Evolutionary conservation across 352 stramenopile species (phyloP), one percentile per base, ranked within the genome.

Genomic region (Globisporangium nodosum): DNA sequence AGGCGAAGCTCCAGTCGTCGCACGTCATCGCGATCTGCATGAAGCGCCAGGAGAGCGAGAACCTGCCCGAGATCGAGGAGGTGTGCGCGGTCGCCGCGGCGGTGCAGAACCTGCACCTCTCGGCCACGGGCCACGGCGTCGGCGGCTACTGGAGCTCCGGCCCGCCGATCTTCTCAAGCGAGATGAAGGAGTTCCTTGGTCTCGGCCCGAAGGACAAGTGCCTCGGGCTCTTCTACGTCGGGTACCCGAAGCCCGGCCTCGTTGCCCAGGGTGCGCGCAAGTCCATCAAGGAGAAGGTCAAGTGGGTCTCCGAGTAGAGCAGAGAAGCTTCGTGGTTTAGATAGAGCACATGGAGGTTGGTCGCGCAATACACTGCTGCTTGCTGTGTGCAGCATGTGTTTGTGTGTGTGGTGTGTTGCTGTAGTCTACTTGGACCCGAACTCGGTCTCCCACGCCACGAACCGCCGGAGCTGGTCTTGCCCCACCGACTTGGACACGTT

Each of bases 71-170:
- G 62, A 73, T 87, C 61, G 85, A 94, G 68, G 85, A 94, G 56
- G 68, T 94, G 37, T 86, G 76, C 53, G 68, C 83, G 0, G 76
- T 88, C 9, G 85, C 85, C 7, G 88, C 73, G 35, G 85, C 85
- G 16, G 83, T 94, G 53, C 83, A 94, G 63, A 94, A 94, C 71
- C 83, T 94, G 74, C 85, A 94, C 64, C 60, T 94, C 5, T 65
- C 76, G 39, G 85, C 85, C 3, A 77, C 81, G 1, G 76, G 78
- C 1, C 72, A 92, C 54, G 68, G 61, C 43, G 70, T 95, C 21
- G 85, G 78, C 20, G 85, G 77, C n/a, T 95, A 95, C 74, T 95
- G 85, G 85, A 92, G 81, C 73, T 95, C 85, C 3, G 83, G 81
- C 0, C 69, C 70, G 9, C 75, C 78, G 5, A 84, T 78, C 30